Evolutionary conservation across 257 asterid genomes (phyloP).

Genomic region (Eucommia ulmoides): DNA sequence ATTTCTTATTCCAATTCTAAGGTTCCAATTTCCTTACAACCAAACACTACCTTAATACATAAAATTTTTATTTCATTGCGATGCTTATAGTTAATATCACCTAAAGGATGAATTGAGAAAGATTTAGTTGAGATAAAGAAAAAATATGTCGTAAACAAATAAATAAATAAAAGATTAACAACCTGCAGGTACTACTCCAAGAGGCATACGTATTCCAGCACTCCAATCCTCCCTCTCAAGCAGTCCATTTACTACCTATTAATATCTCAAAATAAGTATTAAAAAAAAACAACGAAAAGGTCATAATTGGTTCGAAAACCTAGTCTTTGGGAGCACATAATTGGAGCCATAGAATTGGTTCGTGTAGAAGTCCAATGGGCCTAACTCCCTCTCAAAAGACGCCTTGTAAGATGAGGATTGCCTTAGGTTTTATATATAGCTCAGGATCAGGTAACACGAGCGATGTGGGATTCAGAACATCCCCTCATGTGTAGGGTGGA

Average conservation of each 20-base stretch:
- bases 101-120: not conserved
- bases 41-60: no score
- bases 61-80: not conserved
- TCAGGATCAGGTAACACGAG: no score
- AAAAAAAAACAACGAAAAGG: conserved; percentile 13
- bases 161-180: conserved; percentile 2
- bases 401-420: no score
- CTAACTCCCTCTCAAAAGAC: no score
- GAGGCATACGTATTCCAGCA: conserved; percentile 61
- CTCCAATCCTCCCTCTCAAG: conserved; percentile 86
- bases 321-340: not conserved
- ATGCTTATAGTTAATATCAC: not conserved
- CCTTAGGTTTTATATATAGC: no score
- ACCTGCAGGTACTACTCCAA: conserved; percentile 97
- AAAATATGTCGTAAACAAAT: not conserved
- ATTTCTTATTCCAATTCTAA: no score
- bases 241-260: conserved; percentile 92
- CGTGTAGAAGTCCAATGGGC: no score
- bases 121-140: not conserved
- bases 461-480: no score
- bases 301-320: conserved; percentile 12
- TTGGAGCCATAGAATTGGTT: no score
- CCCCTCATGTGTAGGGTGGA: no score
- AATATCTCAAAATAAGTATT: conserved; percentile 24
- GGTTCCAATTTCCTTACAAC: no score